phyloP scores from a whole-genome alignment of 768 basidiomycete species.

The Cystobasidium ongulense region DNA sequence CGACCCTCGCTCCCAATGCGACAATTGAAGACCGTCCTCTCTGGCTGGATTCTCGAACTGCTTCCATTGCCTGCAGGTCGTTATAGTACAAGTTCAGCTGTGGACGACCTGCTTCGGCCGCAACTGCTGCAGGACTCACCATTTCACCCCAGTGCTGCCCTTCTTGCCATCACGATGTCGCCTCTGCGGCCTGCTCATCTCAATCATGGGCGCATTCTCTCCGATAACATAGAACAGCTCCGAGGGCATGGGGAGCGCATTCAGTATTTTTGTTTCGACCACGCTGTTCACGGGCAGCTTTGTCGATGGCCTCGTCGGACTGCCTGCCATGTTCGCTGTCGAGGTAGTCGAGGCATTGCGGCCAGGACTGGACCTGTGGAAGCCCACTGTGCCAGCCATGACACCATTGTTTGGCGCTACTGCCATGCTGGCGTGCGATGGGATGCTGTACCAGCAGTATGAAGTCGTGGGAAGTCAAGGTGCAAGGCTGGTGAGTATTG shows the following conservation, averaged over 20 bases:
- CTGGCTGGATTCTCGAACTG: slow-evolving; percentile 66
- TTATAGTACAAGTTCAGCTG: neutral
- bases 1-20: slow-evolving; percentile 61
- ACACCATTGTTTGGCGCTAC: neutral
- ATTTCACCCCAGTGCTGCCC: slow-evolving; percentile 61
- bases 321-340: neutral
- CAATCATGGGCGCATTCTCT: slow-evolving; percentile 72
- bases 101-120: neutral
- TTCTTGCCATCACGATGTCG: slow-evolving; percentile 62
- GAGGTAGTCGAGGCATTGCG: neutral
- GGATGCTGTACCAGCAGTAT: neutral
- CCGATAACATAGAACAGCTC: slow-evolving; percentile 93
- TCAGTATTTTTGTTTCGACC: neutral
- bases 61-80: slow-evolving; percentile 60
- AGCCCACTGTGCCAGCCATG: neutral
- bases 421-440: neutral
- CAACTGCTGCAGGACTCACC: slow-evolving; percentile 50
- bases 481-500: neutral
- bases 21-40: slow-evolving; percentile 59
- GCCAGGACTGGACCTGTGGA: neutral
- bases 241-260: slow-evolving; percentile 56
- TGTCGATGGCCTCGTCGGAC: neutral
- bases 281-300: neutral
- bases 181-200: slow-evolving; percentile 73
- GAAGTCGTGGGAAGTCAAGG: neutral